These are phyloP conservation scores for Colletotrichum orchidophilum DNA, from an alignment of 2,329 filamentous ascomycete species.

Conservation along the genomic window DNA sequence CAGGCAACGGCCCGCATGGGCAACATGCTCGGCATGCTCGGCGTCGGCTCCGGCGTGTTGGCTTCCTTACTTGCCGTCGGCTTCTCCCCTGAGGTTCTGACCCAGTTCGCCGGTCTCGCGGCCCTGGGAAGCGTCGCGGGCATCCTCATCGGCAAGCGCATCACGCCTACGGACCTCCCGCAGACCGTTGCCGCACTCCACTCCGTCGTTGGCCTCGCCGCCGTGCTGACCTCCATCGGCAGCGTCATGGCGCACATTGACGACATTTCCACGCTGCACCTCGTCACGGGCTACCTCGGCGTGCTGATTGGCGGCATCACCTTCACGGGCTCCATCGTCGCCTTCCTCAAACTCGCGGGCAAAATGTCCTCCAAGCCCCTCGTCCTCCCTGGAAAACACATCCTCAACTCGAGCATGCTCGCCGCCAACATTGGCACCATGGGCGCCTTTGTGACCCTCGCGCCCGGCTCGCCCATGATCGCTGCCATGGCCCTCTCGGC, in stretches of 20 bases:
- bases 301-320: conserved; percentile 89
- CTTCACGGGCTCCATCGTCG: conserved; percentile 90
- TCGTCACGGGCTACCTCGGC: conserved; percentile 87
- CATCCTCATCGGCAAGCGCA: conserved; percentile 82
- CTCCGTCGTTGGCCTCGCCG: conserved; percentile 88
- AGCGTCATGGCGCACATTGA: conserved; percentile 70
- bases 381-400: conserved; percentile 76
- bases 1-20: conserved; percentile 86
- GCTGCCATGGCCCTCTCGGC: conserved; percentile 81
- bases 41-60: conserved; percentile 83
- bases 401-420: conserved; percentile 79
- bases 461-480: conserved; percentile 80
- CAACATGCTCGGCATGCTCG: conserved; percentile 86
- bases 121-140: conserved; percentile 75
- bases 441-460: conserved; percentile 84
- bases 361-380: conserved; percentile 83
- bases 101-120: conserved; percentile 82
- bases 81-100: conserved; percentile 80
- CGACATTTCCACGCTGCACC: conserved; percentile 79
- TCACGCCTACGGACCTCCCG: conserved; percentile 87
- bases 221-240: conserved; percentile 87
- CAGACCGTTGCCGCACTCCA: conserved; percentile 91
- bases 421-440: conserved; percentile 83
- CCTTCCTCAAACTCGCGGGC: conserved; percentile 87
- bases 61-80: conserved; percentile 85